Conservation (phyloP, 257 asterid genomes). For the Ilex aquifolium region DNA sequence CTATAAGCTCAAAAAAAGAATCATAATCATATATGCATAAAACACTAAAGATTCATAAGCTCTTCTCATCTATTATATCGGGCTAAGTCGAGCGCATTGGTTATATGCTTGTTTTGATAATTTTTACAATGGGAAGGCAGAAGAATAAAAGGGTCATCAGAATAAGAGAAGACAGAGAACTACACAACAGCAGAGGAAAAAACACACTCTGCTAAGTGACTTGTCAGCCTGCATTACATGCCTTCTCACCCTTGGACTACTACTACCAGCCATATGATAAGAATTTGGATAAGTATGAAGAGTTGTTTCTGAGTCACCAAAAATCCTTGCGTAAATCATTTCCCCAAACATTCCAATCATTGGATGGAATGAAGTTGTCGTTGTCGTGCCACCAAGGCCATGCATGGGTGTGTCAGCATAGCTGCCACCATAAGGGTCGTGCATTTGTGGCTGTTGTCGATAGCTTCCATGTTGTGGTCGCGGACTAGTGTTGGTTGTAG, state of each 20-base stretch:
- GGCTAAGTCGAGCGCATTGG: no score
- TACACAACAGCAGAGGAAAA: constrained; percentile 62
- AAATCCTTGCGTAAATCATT: constrained; percentile 46
- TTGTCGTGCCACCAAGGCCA: constrained; percentile 15
- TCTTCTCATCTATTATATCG: no score
- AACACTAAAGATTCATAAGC: no score
- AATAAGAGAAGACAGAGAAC: constrained; percentile 51
- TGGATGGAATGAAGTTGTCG: constrained; percentile 29
- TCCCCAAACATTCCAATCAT: constrained; percentile 56
- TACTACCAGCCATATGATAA: constrained; percentile 29
- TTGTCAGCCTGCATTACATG: constrained; percentile 41
- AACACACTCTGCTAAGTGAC: constrained; percentile 55
- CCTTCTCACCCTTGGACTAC: constrained; percentile 51
- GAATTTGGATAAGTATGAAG: constrained; percentile 44
- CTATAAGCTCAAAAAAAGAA: no score
- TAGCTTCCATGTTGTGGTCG: constrained; percentile 21
- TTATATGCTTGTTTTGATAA: no score
- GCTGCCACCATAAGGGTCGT: constrained; percentile 5
- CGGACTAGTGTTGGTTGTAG: constrained; percentile 8
- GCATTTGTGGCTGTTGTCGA: constrained; percentile 15
- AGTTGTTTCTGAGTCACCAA: constrained; percentile 36
- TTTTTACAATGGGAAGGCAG: neutral
- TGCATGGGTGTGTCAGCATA: neutral
- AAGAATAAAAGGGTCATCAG: constrained; percentile 10
- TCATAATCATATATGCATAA: no score